Percentiles rank a stretch among this genome's conserved stretches.
Conservation (phyloP, 805 yeast genomes). For the Saturnispora dispora region DNA sequence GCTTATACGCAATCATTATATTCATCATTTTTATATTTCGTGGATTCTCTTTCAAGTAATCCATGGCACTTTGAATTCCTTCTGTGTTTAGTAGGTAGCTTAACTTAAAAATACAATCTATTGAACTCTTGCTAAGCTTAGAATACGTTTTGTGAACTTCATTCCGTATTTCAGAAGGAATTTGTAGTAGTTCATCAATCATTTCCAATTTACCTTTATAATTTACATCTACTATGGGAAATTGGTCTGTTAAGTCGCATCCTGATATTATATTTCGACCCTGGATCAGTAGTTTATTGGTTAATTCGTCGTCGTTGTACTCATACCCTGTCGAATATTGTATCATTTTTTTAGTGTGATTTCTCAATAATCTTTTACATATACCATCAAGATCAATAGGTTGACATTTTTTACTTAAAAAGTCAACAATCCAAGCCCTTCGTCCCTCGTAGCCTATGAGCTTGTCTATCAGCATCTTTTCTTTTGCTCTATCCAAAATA, state of each 20-base stretch:
- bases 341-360: not conserved
- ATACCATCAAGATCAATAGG: not conserved
- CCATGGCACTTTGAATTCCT: not conserved
- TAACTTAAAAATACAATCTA: not conserved
- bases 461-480: not conserved
- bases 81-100: not conserved
- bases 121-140: not conserved
- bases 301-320: not conserved
- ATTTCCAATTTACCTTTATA: not conserved
- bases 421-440: not conserved
- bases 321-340: conserved; percentile 3
- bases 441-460: not conserved
- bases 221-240: not conserved
- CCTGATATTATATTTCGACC: conserved; percentile 2
- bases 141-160: not conserved
- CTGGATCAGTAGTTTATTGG: not conserved
- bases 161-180: not conserved
- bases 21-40: conserved; percentile 5
- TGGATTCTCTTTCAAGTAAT: not conserved
- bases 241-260: conserved; percentile 1
- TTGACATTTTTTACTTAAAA: not conserved
- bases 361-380: not conserved
- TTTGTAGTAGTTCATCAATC: not conserved
- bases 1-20: conserved; percentile 1
- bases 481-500: not conserved